Evolutionary conservation across 2,329 filamentous ascomycete species (phyloP).

Genomic region (Diatrype stigma): DNA sequence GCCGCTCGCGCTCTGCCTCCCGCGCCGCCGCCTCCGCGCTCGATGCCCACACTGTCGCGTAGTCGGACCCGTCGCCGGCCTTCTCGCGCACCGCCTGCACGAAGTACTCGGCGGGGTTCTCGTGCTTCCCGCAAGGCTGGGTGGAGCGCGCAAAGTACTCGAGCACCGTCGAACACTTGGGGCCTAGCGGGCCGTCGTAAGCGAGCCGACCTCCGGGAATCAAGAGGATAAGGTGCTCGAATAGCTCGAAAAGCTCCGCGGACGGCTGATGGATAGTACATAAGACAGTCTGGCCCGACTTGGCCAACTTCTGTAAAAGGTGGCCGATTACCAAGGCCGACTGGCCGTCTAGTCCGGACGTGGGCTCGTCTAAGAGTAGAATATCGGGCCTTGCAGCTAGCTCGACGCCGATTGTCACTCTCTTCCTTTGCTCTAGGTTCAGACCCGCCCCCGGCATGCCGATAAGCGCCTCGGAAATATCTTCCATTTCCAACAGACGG

Average conservation of each 20-base stretch:
- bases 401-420: slow-evolving; percentile 86
- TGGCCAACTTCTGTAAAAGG: slow-evolving; percentile 77
- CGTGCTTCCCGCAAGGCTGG: slow-evolving; percentile 57
- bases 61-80: slow-evolving; percentile 57
- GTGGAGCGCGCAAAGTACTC: slow-evolving; percentile 71
- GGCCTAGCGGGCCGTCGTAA: slow-evolving; percentile 72
- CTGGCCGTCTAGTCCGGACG: slow-evolving; percentile 83
- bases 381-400: slow-evolving; percentile 82
- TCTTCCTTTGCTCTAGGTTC: slow-evolving; percentile 62
- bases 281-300: slow-evolving; percentile 80
- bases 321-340: slow-evolving; percentile 85
- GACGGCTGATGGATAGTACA: slow-evolving; percentile 93
- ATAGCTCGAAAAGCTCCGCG: slow-evolving; percentile 85
- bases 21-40: no score
- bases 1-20: no score
- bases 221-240: slow-evolving; percentile 72
- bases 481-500: slow-evolving; percentile 78
- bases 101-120: slow-evolving; percentile 82
- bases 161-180: slow-evolving; percentile 59
- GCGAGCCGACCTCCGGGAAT: slow-evolving; percentile 67
- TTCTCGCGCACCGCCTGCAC: slow-evolving; percentile 51
- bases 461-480: slow-evolving; percentile 80
- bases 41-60: no score
- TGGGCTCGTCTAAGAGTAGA: slow-evolving; percentile 88
- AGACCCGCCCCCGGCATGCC: slow-evolving; percentile 81